Conservation (phyloP, 129 eudicot genomes). For the Ambrosia trifida region DNA sequence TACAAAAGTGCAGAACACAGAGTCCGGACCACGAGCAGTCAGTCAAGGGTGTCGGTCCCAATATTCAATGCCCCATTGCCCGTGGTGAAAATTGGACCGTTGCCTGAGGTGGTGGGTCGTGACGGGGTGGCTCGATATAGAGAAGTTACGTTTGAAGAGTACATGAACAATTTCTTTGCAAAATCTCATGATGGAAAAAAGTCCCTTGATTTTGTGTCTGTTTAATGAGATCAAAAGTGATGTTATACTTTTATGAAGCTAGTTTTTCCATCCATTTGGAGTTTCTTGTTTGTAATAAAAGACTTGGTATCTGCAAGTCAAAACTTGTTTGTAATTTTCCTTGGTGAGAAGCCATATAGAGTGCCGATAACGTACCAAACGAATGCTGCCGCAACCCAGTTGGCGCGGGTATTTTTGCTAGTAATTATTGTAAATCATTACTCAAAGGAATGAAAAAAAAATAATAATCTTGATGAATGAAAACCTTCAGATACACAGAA, state of each 20-base stretch:
- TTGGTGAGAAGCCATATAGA: no score
- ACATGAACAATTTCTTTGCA: slow-evolving; percentile 27
- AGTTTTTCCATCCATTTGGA: neutral
- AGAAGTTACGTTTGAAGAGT: slow-evolving; percentile 22
- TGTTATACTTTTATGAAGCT: no score
- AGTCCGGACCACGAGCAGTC: slow-evolving; percentile 34
- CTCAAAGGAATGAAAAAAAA: no score
- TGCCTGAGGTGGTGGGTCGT: slow-evolving; percentile 32
- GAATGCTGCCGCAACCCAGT: no score
- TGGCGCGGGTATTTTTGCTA: no score
- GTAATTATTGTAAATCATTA: no score
- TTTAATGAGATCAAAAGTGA: neutral
- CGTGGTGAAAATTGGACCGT: slow-evolving; percentile 32
- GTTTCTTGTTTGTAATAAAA: no score
- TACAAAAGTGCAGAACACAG: slow-evolving; percentile 49
- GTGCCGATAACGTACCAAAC: no score
- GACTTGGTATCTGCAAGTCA: no score
- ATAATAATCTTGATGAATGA: no score
- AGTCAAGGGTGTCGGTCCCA: slow-evolving; percentile 40
- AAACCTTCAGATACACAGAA: no score
- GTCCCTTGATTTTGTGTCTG: slow-evolving; percentile 42
- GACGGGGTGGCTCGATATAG: slow-evolving; percentile 32
- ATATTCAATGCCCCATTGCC: slow-evolving; percentile 25
- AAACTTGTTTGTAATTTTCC: no score
- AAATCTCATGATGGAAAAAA: slow-evolving; percentile 36